Evolutionary conservation across 1,139 yeast genomes (phyloP), one percentile per base, ranked within the genome.

Genomic region (Lodderomyces orthopsilosis): DNA sequence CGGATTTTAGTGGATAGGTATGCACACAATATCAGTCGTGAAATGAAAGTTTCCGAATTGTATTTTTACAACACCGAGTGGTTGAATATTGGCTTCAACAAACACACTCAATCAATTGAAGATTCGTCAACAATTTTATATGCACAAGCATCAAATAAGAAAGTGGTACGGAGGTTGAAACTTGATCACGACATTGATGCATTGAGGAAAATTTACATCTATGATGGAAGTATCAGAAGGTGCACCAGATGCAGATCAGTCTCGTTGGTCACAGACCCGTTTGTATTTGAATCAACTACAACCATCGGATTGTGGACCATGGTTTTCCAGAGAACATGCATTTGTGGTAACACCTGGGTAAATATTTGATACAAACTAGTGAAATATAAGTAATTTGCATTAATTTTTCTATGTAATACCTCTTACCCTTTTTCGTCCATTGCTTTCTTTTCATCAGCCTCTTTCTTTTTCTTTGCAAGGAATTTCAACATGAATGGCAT

Each of bases 271-370:
- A 64, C 73, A 13, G 83, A 77, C 47, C 76, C 75, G 2, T 53
- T 66, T 38, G 68, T 69, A 3, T 72, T 69, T 52, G 72, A 69
- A 19, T 46, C 60, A 3, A 63, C 70, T 30, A 68, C 56, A 47
- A 53, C 65, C 3, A 58, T 70, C 15, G 76, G 81, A 2, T 74
- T 78, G 46, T 85, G 91, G 89, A 79, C 86, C 0, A 72, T 81
- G 68, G 85, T 85, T 2, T 83, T 85, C 57, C 91, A 84, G 51
- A 68, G 91, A 50, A 79, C 80, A 15, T 88, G 96, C 61, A 68
- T 85, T 19, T 88, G 96, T 61, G 95, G 95, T 0, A 87, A 88
- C 40, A 74, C 83, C 4, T 85, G 93, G 93, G 78, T 77, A 2
- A 70, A 67, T 50, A 35, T 24, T 24, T 24, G n/a, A 24, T 24